Percentiles rank a stretch among this genome's conserved stretches.
These are phyloP conservation scores for Colletotrichum camelliae DNA, from an alignment of 2,329 filamentous ascomycete genomes.

Conservation along the genomic window DNA sequence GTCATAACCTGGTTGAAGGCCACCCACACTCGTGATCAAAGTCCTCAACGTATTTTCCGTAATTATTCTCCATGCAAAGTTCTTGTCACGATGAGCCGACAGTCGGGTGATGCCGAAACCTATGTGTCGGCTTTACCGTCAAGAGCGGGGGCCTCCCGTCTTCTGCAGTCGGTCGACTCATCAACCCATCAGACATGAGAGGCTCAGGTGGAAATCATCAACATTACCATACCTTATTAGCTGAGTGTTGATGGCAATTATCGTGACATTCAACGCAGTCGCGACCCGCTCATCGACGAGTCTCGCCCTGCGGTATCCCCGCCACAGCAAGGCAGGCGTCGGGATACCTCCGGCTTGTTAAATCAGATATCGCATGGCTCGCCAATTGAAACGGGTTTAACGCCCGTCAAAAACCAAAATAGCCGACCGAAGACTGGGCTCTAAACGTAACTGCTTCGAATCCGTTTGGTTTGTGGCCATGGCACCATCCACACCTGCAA, in stretches of 20 bases:
- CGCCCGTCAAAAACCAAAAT: not conserved
- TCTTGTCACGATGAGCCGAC: not conserved
- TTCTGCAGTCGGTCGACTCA: not conserved
- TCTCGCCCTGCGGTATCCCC: not conserved
- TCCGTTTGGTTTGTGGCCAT: not conserved
- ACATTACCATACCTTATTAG: not conserved
- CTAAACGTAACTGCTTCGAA: not conserved
- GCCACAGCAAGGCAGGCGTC: not conserved
- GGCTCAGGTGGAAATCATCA: not conserved
- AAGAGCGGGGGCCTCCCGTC: not conserved
- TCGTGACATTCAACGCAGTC: not conserved
- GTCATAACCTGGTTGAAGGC: too few species aligned
- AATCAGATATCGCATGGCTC: not conserved
- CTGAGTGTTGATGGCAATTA: not conserved
- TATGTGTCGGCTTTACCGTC: not conserved
- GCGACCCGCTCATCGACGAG: not conserved
- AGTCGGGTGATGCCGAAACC: not conserved
- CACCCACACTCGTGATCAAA: too few species aligned
- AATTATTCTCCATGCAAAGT: not conserved
- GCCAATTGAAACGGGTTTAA: not conserved
- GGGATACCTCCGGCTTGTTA: not conserved
- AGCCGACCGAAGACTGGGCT: not conserved
- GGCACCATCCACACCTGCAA: slow-evolving; percentile 15
- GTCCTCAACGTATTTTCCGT: not conserved
- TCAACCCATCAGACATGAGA: not conserved